Percentiles rank a stretch among this genome's conserved stretches.
Evolutionary conservation across 169 alveolate genomes (phyloP).

Genomic region (Eimeria acervulina): DNA sequence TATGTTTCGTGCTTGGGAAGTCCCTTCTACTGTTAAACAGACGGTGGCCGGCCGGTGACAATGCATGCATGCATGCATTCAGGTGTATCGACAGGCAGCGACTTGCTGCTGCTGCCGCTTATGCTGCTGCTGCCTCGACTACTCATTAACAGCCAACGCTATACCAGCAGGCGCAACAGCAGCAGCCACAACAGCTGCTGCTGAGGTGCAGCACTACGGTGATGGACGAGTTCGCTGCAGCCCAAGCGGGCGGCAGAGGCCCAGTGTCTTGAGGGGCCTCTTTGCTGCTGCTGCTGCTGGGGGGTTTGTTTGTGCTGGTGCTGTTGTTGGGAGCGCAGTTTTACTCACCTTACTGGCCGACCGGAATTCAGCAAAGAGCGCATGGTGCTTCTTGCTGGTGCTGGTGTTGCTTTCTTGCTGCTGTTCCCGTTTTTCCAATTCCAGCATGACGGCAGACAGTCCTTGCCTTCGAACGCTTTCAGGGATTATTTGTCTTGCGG

Average conservation of each 20-base stretch:
- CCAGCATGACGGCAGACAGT: slow-evolving; percentile 43
- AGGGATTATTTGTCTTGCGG: background rate
- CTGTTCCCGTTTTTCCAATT: slow-evolving; percentile 55
- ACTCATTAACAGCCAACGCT: background rate
- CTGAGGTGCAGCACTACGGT: slow-evolving; percentile 6
- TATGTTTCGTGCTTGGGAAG: too few relatives aligned
- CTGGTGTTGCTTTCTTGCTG: slow-evolving; percentile 42
- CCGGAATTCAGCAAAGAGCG: slow-evolving; percentile 38
- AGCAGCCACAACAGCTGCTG: background rate
- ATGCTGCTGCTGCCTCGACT: background rate
- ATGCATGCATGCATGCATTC: background rate
- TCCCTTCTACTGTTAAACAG: too few relatives aligned
- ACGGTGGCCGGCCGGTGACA: too few relatives aligned
- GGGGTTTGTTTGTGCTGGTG: background rate
- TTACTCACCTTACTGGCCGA: background rate
- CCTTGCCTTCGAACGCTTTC: slow-evolving; percentile 52
- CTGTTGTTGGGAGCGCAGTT: background rate
- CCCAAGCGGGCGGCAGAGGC: slow-evolving; percentile 52
- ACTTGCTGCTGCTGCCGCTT: background rate
- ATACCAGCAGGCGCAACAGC: background rate
- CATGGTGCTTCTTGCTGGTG: slow-evolving; percentile 22
- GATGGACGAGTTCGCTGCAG: slow-evolving; percentile 55
- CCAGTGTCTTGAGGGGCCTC: slow-evolving; percentile 4
- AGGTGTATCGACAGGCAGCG: background rate
- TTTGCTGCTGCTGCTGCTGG: slow-evolving; percentile 2